Evolutionary conservation across 371 early-diverging fungal species (phyloP), one percentile per base, ranked within the genome.

Genomic region (Actinomortierella wolfii): DNA sequence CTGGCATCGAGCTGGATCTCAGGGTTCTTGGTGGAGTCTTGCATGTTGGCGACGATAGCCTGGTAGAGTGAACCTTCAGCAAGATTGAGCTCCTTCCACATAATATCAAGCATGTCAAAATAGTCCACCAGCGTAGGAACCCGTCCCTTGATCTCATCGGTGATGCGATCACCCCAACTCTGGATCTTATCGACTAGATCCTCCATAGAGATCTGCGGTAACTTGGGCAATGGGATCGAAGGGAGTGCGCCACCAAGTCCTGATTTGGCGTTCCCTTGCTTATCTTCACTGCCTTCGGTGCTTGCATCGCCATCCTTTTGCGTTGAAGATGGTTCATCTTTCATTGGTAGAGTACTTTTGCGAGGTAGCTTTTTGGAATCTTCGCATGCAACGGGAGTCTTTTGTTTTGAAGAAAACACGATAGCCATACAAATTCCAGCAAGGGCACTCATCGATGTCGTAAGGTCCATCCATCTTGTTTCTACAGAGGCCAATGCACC

Each of bases 21-120:
- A 5, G 73, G 73, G 53, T 73, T 73, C 46, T 73, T 73, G 60
- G 51, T 66, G 42, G 39, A 53, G 49, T 73, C 73, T 13, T 61
- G 53, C 73, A 73, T 55, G 24, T 73, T 73, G 47, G 46, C n/a
- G 34, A 73, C 63, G 39, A 73, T 67, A 1, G 73, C 59, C 57
- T 73, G 73, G 40, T 73, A 73, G n/a, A 73, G 56, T 13, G 73
- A 73, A 3, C 73, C 73, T 23, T 73, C 73, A 1, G 67, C 73
- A 21, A 73, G 67, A 17, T 67, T 62, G 1, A 73, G 47, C 21
- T 73, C 73, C 34, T 55, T 66, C 44, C 73, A 26, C 54, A 73
- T 52, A 6, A 46, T 28, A 47, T 73, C 73, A 23, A 67, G 46
- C 3, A 55, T 67, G 11, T 51, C 25, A 29, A 73, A 66, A 25